Percentiles rank a stretch among this genome's conserved stretches.
phyloP scores from a whole-genome alignment of 305 asterid species.

The Solanum hybrid region DNA sequence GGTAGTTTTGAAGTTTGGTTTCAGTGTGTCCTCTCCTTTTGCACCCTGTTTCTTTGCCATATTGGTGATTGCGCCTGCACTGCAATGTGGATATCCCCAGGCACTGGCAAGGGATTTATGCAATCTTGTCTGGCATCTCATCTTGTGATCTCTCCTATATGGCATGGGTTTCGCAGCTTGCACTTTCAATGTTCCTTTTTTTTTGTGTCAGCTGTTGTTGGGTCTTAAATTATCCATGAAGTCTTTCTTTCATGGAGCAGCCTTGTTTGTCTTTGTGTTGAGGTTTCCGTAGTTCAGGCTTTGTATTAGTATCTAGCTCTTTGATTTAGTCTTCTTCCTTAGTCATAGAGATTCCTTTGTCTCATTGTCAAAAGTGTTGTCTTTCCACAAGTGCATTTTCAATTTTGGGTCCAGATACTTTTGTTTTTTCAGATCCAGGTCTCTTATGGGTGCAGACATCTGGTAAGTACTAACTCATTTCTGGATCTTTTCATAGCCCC shows the following conservation, averaged over 20 bases:
- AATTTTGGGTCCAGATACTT: neutral
- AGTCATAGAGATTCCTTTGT: neutral
- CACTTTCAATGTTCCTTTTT: neutral
- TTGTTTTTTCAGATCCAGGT: neutral
- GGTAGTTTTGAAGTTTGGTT: neutral
- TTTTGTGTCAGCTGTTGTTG: neutral
- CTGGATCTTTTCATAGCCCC: no score
- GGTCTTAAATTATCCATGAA: neutral
- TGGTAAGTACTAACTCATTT: accelerated
- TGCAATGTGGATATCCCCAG: neutral
- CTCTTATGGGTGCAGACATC: no score
- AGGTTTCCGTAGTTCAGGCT: neutral
- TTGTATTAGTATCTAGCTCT: no score
- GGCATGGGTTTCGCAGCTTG: neutral
- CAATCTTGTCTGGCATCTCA: neutral
- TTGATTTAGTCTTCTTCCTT: neutral
- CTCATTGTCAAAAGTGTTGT: neutral
- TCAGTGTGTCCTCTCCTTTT: neutral
- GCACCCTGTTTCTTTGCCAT: neutral
- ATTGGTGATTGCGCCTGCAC: neutral
- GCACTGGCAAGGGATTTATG: neutral
- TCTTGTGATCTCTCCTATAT: neutral
- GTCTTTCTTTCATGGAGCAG: neutral
- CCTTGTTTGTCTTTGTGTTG: neutral
- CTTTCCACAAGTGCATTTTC: neutral